phyloP scores from a whole-genome alignment of 2,329 filamentous ascomycete genomes.

The Fusarium solani-melongenae region DNA sequence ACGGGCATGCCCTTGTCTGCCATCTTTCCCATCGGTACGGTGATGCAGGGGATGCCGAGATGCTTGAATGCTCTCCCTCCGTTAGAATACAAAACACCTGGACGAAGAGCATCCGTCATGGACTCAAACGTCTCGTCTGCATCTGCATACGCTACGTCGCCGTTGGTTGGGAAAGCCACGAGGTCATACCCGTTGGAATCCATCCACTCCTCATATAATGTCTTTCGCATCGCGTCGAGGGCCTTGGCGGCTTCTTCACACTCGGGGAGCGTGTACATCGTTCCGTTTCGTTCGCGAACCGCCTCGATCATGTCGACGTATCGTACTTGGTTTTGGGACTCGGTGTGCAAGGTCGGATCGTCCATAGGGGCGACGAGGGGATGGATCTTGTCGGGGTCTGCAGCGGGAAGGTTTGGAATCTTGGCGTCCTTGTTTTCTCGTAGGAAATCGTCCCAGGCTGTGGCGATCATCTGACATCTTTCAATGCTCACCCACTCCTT shows the following conservation, averaged over 20 bases:
- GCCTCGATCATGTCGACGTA: background rate
- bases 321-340: background rate
- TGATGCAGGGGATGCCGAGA: slow-evolving; percentile 64
- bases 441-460: slow-evolving; percentile 4
- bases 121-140: background rate
- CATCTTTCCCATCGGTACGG: slow-evolving; percentile 64
- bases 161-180: background rate
- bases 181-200: background rate
- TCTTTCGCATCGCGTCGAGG: background rate
- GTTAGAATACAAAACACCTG: slow-evolving; percentile 65
- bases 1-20: slow-evolving; percentile 60
- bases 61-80: slow-evolving; percentile 65
- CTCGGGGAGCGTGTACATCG: background rate
- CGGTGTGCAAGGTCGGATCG: background rate
- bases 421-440: background rate
- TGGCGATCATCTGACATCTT: slow-evolving; percentile 20
- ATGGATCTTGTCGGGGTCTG: background rate
- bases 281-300: background rate
- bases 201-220: background rate
- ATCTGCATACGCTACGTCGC: background rate
- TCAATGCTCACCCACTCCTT: slow-evolving; percentile 17
- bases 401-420: background rate
- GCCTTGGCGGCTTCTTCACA: background rate
- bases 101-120: slow-evolving; percentile 27
- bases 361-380: background rate